Base-by-base conservation (phyloP, 202 grass and related monocot species). In the Elaeis oleifera region DNA sequence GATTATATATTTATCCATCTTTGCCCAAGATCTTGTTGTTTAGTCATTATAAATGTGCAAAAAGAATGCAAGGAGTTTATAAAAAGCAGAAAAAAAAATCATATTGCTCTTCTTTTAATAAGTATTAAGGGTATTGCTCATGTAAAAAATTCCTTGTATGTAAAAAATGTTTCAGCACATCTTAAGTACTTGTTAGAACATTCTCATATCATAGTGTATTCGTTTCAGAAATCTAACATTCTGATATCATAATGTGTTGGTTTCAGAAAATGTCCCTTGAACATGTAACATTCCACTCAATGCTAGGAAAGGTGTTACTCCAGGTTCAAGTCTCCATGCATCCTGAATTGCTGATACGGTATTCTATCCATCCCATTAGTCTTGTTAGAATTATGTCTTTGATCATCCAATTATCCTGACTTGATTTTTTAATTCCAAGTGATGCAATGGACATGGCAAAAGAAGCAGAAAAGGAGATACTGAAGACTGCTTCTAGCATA, bases 261-360 rank as follows among this genome's bases (percentile, higher is more conserved):
- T 44, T 80, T 62, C 81, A 97, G 92, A 81, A 91, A 89, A 97
- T 97, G 82, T 83, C 71, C 16, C 82, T 97, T 23, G 92, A 91
- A 65, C 54, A 58, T 65, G 73, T 89, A 77, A 83, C 88, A 65
- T 26, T 89, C 60, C 92, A 97, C 72, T 85, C 82, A 31, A 69
- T 91, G 69, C 84, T 86, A 86, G 87, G 87, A 44, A 72, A 81
- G 25, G 51, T 97, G 58, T 63, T 91, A 50, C 76, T 91, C 65
- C 92, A 86, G 54, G 79, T 88, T 61, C 84, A 89, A 56, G 92
- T 97, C 60, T 89, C 88, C 4, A 92, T 92, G 92, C 54, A 79
- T 28, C 74, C 79, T 31, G 64, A 91, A 59, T 69, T 97, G 73
- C 74, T 84, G 64, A 89, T 92, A 31, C 52, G 78, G 88, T 97